phyloP scores from a whole-genome alignment of 1,284 basidiomycete genomes.

The Ustilago esculenta region DNA sequence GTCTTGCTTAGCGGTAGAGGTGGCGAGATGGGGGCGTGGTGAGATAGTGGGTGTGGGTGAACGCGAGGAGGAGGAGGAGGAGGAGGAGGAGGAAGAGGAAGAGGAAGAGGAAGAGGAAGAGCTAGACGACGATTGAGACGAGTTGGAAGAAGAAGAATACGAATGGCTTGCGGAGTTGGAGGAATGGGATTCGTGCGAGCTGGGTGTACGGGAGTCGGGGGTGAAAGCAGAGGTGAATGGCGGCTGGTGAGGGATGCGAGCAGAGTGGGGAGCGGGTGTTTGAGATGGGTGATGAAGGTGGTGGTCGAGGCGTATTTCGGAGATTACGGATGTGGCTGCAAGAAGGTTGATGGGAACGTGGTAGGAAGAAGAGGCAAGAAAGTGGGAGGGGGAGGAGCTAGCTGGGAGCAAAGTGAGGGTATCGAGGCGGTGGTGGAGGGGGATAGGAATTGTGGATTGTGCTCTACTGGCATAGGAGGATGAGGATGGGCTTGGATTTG shows the following conservation, averaged over 20 bases:
- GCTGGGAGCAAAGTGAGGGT: constrained; percentile 4
- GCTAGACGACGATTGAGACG: constrained; percentile 10
- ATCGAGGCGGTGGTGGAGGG: constrained; percentile 6
- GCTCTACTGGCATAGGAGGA: neutral
- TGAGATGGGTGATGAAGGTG: too few species aligned
- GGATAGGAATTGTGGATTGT: neutral
- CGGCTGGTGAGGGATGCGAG: neutral
- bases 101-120: constrained; percentile 22
- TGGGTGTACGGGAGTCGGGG: neutral
- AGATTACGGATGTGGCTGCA: too few species aligned
- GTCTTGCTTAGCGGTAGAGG: constrained; percentile 34
- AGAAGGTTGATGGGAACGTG: constrained; percentile 21
- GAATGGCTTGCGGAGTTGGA: constrained; percentile 13
- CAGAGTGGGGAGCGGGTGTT: neutral
- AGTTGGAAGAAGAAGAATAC: too few species aligned
- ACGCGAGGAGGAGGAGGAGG: constrained; percentile 33
- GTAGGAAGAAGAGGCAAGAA: neutral
- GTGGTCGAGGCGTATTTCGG: too few species aligned
- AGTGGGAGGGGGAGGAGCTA: neutral
- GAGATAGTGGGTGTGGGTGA: constrained; percentile 28
- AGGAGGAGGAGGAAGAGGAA: constrained; percentile 28
- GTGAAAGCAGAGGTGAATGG: neutral
- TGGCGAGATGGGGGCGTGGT: constrained; percentile 21
- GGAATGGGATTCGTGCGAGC: constrained; percentile 6
- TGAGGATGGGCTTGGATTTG: neutral